Conservation (phyloP, 768 basidiomycete species). For the Dioszegia crocea region DNA sequence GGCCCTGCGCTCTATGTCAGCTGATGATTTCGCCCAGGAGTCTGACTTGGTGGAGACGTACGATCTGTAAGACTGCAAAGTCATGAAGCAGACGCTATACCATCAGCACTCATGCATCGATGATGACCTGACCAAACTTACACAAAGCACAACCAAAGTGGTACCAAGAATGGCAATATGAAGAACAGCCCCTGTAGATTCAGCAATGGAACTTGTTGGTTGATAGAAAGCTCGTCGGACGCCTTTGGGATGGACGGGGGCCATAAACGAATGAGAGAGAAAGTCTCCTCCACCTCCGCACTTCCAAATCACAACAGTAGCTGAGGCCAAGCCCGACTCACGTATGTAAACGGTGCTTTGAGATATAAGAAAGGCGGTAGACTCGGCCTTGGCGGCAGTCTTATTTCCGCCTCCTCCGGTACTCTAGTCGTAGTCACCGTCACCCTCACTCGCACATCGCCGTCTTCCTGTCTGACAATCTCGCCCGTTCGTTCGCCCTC, state of each 20-base stretch:
- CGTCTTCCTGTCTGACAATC: not conserved
- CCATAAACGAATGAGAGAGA: no score
- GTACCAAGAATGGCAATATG: slow-evolving; percentile 11
- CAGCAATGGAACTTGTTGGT: no score
- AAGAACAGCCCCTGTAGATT: slow-evolving; percentile 11
- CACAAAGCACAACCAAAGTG: slow-evolving; percentile 8
- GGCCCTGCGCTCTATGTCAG: not conserved
- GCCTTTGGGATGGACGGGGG: no score
- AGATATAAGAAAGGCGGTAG: slow-evolving; percentile 34
- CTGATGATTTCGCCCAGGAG: no score
- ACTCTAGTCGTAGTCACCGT: not conserved
- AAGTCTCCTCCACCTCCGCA: no score
- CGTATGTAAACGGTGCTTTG: slow-evolving; percentile 34
- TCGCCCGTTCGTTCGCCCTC: not conserved
- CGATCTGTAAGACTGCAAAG: slow-evolving; percentile 1
- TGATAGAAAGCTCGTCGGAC: no score
- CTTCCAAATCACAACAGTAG: not conserved
- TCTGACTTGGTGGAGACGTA: slow-evolving; percentile 13
- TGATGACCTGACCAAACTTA: not conserved
- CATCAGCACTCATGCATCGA: not conserved
- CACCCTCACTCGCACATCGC: not conserved
- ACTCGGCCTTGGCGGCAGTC: slow-evolving; percentile 7
- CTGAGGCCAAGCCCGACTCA: slow-evolving; percentile 10
- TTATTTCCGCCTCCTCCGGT: not conserved
- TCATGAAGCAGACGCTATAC: not conserved